Evolutionary conservation across 2,329 filamentous ascomycete genomes (phyloP).

Genomic region (Dryadomyces quercus-mongolicae): DNA sequence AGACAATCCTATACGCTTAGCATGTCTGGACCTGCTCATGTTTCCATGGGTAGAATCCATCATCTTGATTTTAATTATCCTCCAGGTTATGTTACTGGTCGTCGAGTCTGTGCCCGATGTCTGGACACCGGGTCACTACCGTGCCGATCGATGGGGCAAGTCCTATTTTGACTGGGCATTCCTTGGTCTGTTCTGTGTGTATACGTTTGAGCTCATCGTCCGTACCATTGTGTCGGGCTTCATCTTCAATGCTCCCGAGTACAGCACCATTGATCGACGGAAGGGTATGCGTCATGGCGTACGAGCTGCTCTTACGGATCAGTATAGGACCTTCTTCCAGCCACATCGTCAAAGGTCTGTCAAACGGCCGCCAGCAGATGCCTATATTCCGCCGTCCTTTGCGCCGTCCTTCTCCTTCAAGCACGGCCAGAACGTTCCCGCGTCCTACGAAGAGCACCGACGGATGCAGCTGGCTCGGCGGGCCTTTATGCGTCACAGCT

Average conservation of each 20-base stretch:
- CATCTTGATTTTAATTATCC: conserved; percentile 74
- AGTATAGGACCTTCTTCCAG: conserved; percentile 69
- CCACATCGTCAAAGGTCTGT: conserved; percentile 62
- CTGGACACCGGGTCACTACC: conserved; percentile 46
- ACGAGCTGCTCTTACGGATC: conserved; percentile 60
- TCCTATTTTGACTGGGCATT: conserved; percentile 67
- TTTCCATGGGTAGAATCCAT: conserved; percentile 78
- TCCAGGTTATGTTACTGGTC: conserved; percentile 79
- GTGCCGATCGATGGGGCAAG: conserved; percentile 53
- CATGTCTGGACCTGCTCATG: conserved; percentile 72
- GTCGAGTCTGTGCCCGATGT: conserved; percentile 69
- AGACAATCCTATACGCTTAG: conserved; percentile 59
- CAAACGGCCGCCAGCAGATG: conserved; percentile 33
- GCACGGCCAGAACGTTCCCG: conserved; percentile 45
- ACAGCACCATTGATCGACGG: conserved; percentile 77
- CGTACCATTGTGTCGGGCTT: conserved; percentile 90
- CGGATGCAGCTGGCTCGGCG: conserved; percentile 76
- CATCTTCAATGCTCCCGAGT: conserved; percentile 78
- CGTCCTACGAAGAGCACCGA: conserved; percentile 64
- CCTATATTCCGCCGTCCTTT: conserved; percentile 49
- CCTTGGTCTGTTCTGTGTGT: conserved; percentile 73
- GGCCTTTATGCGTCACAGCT: conserved; percentile 87
- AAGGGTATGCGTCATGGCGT: conserved; percentile 63
- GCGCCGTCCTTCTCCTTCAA: conserved; percentile 69
- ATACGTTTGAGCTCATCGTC: conserved; percentile 73